These are phyloP conservation scores for Aureobasidium sp. DNA, from an alignment of 2,329 filamentous ascomycete genomes.

Conservation along the genomic window DNA sequence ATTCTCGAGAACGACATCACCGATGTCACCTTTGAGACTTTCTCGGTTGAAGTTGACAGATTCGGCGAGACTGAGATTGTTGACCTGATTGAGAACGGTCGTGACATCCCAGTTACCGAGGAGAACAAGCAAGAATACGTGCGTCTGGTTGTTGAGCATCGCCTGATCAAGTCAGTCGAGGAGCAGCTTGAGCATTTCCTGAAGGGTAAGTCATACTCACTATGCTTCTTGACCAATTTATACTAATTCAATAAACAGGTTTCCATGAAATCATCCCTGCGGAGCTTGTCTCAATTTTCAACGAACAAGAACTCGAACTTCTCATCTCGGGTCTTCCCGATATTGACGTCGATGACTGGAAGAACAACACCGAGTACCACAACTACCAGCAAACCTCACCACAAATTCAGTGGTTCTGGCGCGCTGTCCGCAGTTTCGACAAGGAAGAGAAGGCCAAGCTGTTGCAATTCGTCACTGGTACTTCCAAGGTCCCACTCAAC, in stretches of 20 bases:
- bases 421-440: constrained; percentile 91
- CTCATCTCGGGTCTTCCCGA: constrained; percentile 95
- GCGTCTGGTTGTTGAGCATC: constrained; percentile 87
- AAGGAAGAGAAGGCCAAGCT: constrained; percentile 98
- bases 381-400: constrained; percentile 92
- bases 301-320: constrained; percentile 93
- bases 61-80: constrained; percentile 86
- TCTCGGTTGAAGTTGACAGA: constrained; percentile 86
- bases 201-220: constrained; percentile 49
- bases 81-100: constrained; percentile 79
- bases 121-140: constrained; percentile 99
- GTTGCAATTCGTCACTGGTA: constrained; percentile 95
- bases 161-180: constrained; percentile 82
- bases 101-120: constrained; percentile 88
- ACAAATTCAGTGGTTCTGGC: constrained; percentile 99
- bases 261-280: constrained; percentile 98
- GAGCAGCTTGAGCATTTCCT: constrained; percentile 92
- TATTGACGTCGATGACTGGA: constrained; percentile 98
- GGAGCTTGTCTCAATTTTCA: constrained; percentile 93
- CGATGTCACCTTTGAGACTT: constrained; percentile 93
- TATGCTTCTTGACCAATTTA: not conserved
- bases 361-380: constrained; percentile 97
- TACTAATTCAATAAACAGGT: constrained; percentile 41
- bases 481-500: constrained; percentile 95
- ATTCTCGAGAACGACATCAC: constrained; percentile 98